These are phyloP conservation scores for Pseudonectria foliicola DNA, from an alignment of 2,329 filamentous ascomycete genomes.

Conservation along the genomic window DNA sequence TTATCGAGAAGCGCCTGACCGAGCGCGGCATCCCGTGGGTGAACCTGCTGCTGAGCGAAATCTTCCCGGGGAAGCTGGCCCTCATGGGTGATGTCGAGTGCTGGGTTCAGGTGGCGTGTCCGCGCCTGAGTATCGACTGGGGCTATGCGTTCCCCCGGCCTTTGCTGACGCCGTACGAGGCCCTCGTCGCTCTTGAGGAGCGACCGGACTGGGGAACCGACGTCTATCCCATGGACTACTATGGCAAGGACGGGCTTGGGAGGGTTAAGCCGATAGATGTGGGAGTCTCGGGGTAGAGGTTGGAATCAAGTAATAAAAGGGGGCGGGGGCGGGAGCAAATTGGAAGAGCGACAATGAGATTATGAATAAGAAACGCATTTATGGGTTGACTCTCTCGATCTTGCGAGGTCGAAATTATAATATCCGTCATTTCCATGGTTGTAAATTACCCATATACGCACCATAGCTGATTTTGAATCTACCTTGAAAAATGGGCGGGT, in stretches of 20 bases:
- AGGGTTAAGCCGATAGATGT: slow-evolving; percentile 54
- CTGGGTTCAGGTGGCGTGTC: slow-evolving; percentile 97
- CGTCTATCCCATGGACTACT: slow-evolving; percentile 97
- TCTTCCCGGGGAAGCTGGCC: slow-evolving; percentile 90
- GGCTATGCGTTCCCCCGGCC: slow-evolving; percentile 91
- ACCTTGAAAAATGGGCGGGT: no score
- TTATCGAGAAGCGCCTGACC: slow-evolving; percentile 74
- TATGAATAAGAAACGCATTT: not conserved
- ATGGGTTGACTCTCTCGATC: not conserved
- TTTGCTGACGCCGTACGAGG: slow-evolving; percentile 89
- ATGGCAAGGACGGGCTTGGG: slow-evolving; percentile 83
- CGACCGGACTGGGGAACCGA: slow-evolving; percentile 68
- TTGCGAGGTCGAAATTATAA: not conserved
- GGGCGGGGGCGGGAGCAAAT: not conserved
- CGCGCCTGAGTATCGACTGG: slow-evolving; percentile 97
- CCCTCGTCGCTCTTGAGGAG: slow-evolving; percentile 78
- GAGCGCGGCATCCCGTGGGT: slow-evolving; percentile 71
- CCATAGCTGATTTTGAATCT: no score
- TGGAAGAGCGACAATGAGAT: not conserved
- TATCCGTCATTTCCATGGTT: no score
- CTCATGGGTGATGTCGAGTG: slow-evolving; percentile 93
- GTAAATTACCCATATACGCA: no score
- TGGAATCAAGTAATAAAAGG: slow-evolving; percentile 2
- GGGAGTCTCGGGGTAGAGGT: slow-evolving; percentile 13
- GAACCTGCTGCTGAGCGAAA: slow-evolving; percentile 84